Evolutionary conservation across 495 filamentous ascomycete genomes (phyloP).

Genomic region (Xylaria grammica): DNA sequence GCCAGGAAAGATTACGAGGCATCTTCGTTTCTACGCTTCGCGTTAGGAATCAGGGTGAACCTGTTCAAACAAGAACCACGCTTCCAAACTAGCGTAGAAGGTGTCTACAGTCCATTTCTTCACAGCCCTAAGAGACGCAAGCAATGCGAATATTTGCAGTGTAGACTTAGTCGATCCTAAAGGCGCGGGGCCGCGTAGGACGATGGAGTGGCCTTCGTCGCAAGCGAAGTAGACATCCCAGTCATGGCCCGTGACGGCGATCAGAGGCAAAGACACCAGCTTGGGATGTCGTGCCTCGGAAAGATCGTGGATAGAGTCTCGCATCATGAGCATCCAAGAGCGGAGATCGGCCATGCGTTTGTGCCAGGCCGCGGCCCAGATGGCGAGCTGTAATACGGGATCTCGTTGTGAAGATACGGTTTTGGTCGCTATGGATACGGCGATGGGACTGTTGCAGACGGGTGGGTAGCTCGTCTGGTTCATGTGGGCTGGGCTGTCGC

Average conservation of each 20-base stretch:
- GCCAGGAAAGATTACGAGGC: no score
- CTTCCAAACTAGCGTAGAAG: not conserved
- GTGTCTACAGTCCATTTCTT: not conserved
- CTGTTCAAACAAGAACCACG: not conserved
- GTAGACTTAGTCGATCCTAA: not conserved
- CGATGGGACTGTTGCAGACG: not conserved
- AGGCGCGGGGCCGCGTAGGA: not conserved
- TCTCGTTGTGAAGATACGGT: not conserved
- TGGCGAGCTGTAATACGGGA: not conserved
- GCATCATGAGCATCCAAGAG: not conserved
- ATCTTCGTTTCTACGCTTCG: no score
- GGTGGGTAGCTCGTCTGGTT: not conserved
- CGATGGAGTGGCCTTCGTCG: not conserved
- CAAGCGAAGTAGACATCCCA: not conserved
- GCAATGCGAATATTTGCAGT: not conserved
- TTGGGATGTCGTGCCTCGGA: not conserved
- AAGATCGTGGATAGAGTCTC: not conserved
- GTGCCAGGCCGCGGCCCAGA: not conserved
- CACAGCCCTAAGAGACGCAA: not conserved
- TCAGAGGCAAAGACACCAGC: not conserved
- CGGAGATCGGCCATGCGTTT: not conserved
- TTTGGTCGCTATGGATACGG: not conserved
- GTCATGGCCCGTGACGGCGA: not conserved
- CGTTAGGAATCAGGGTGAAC: no score
- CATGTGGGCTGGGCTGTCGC: not conserved